A percentile compares a stretch with the other conserved stretches of the same genome.
Evolutionary conservation across 176 grass and related monocot genomes (phyloP).

Genomic region (Carex scoparia): DNA sequence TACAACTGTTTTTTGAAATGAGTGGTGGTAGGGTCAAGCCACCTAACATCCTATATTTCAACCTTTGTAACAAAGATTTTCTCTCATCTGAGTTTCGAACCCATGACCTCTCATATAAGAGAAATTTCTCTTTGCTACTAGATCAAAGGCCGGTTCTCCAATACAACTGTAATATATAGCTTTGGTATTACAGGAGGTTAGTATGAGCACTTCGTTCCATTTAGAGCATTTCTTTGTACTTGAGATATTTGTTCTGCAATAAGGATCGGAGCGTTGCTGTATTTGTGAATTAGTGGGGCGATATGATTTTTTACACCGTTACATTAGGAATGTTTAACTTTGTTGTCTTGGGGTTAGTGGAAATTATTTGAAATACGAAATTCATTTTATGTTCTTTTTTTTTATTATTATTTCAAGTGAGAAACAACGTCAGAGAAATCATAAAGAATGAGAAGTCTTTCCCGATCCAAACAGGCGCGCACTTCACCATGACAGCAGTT

Average conservation of each 20-base stretch:
- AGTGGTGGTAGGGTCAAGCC: too few species aligned
- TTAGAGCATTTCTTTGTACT: neutral
- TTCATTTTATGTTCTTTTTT: neutral
- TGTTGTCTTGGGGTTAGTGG: neutral
- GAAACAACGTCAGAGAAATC: neutral
- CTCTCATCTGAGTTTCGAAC: too few species aligned
- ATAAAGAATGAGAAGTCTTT: neutral
- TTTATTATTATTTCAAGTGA: neutral
- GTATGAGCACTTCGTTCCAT: neutral
- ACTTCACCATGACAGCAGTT: too few species aligned
- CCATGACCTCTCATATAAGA: too few species aligned
- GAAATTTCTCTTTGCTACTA: too few species aligned
- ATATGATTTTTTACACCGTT: conserved; percentile 6
- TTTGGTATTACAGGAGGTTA: neutral
- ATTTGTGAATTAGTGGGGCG: neutral
- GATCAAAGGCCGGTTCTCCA: neutral
- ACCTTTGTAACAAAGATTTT: too few species aligned
- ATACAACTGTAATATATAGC: neutral
- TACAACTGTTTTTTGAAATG: neutral
- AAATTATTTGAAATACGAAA: neutral
- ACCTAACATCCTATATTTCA: too few species aligned
- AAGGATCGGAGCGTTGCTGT: neutral
- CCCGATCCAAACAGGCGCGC: too few species aligned
- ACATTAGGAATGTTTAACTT: neutral
- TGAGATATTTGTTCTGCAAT: neutral